Base-by-base conservation (phyloP, 1,284 basidiomycete species). In the Apiotrichum porosum region DNA sequence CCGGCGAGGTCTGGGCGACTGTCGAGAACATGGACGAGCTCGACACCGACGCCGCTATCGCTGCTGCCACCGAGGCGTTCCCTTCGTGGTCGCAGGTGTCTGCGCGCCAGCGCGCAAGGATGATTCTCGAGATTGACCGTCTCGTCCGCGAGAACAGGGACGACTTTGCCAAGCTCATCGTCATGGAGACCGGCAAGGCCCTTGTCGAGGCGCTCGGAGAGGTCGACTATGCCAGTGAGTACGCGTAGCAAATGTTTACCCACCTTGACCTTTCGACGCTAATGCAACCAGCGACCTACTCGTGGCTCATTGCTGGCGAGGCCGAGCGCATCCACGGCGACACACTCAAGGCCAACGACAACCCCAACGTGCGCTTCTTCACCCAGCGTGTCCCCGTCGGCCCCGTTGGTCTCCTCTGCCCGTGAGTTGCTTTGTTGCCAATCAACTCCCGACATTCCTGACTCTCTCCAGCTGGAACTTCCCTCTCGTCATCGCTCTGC, bases 181-280 rank as follows among this genome's bases (percentile, higher is more conserved):
- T 48, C 21, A 45, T 60, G 44, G 90, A 94, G 73, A 93, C 92
- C 58, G 90, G 90, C 30, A 94, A 94, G 75, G 78, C 88, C 9
- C 72, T 92, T 18, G 73, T 77, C 0, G 88, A 93, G 58, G 85
- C 81, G 19, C 86, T 85, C 77, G 81, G 83, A 37, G 88, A 91
- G 75, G 82, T 82, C 57, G 62, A 74, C 0, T 90, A 90, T 58
- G 57, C 50, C 6, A 26, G 49, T 49, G 35, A 31, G 52, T 49
- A 13, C n/a, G 5, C 13, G 31, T n/a, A 19, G 34, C 34, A 35
- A 19, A 14, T 12, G 17, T 26, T n/a, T 22, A 22, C 17, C 9
- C 19, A 21, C n/a, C 9, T 18, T 4, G 14, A 43, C 19, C 26
- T 28, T 14, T 23, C 35, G 28, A 18, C 34, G 37, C 37, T 48